Evolutionary conservation across 495 filamentous ascomycete genomes (phyloP).

Genomic region (Gamarada debralockiae): DNA sequence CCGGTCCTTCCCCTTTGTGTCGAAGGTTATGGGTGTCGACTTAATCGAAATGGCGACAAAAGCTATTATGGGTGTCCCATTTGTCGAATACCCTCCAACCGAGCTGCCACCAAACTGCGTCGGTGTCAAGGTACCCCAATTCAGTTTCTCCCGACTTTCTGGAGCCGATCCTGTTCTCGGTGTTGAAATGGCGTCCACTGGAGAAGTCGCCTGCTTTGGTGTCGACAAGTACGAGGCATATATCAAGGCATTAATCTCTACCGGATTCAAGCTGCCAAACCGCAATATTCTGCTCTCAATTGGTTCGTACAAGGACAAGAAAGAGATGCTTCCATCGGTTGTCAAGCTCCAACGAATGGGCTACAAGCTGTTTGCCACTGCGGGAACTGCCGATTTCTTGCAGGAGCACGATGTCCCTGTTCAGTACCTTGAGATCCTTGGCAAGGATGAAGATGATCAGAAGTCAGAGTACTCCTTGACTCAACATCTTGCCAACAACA

Average conservation of each 20-base stretch:
- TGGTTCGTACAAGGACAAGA: slow-evolving; percentile 94
- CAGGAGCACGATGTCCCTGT: slow-evolving; percentile 86
- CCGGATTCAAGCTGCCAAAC: slow-evolving; percentile 94
- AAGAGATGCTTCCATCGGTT: slow-evolving; percentile 93
- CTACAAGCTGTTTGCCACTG: slow-evolving; percentile 92
- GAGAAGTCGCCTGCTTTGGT: slow-evolving; percentile 96
- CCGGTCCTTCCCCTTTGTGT: slow-evolving; percentile 95
- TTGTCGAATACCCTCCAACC: slow-evolving; percentile 75
- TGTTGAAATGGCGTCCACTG: slow-evolving; percentile 98
- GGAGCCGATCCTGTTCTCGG: slow-evolving; percentile 95
- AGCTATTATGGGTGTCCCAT: slow-evolving; percentile 84
- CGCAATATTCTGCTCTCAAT: slow-evolving; percentile 94
- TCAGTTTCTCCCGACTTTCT: slow-evolving; percentile 95
- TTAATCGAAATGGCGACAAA: slow-evolving; percentile 99
- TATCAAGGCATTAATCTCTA: slow-evolving; percentile 90
- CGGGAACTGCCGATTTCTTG: slow-evolving; percentile 93
- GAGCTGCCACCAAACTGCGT: slow-evolving; percentile 78
- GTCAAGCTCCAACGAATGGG: slow-evolving; percentile 81
- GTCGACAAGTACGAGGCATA: slow-evolving; percentile 96
- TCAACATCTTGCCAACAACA: slow-evolving; percentile 91
- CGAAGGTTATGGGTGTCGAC: slow-evolving; percentile 97
- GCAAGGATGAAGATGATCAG: slow-evolving; percentile 63
- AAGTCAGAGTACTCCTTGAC: slow-evolving; percentile 95
- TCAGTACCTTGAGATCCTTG: slow-evolving; percentile 85
- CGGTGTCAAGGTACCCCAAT: slow-evolving; percentile 97